phyloP scores from a whole-genome alignment of 1,139 yeast species.

The Pichia sp. region DNA sequence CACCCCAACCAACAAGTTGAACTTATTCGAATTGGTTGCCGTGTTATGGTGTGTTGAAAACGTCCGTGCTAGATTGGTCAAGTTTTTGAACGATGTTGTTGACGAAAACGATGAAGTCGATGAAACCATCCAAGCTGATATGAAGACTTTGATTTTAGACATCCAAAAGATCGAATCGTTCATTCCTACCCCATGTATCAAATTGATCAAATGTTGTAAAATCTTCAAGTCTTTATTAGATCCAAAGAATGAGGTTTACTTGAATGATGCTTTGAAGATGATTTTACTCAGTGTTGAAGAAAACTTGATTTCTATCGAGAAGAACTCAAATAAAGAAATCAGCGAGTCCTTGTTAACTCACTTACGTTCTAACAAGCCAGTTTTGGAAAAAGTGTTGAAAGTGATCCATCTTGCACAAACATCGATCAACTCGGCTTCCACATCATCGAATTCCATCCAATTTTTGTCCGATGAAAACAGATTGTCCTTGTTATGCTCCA shows the following conservation, averaged over 20 bases:
- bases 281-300: slow-evolving; percentile 24
- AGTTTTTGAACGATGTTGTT: slow-evolving; percentile 14
- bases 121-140: slow-evolving; percentile 1
- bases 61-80: slow-evolving; percentile 12
- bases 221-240: slow-evolving; percentile 26
- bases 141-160: neutral
- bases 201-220: slow-evolving; percentile 26
- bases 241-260: slow-evolving; percentile 20
- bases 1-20: slow-evolving; percentile 15
- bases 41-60: slow-evolving; percentile 16
- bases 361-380: slow-evolving; percentile 16
- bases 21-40: slow-evolving; percentile 15
- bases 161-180: slow-evolving; percentile 21
- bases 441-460: slow-evolving; percentile 13
- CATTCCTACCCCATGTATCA: slow-evolving; percentile 27
- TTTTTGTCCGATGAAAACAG: slow-evolving; percentile 30
- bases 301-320: slow-evolving; percentile 18
- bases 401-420: slow-evolving; percentile 16
- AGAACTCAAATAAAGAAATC: slow-evolving; percentile 1
- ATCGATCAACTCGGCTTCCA: slow-evolving; percentile 8
- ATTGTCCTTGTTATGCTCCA: slow-evolving; percentile 28
- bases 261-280: slow-evolving; percentile 24
- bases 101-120: slow-evolving; percentile 12
- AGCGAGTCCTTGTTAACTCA: slow-evolving; percentile 2
- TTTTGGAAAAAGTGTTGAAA: slow-evolving; percentile 24